phyloP scores from a whole-genome alignment of 1,284 basidiomycete species.

The Sanghuangporus weigelae region DNA sequence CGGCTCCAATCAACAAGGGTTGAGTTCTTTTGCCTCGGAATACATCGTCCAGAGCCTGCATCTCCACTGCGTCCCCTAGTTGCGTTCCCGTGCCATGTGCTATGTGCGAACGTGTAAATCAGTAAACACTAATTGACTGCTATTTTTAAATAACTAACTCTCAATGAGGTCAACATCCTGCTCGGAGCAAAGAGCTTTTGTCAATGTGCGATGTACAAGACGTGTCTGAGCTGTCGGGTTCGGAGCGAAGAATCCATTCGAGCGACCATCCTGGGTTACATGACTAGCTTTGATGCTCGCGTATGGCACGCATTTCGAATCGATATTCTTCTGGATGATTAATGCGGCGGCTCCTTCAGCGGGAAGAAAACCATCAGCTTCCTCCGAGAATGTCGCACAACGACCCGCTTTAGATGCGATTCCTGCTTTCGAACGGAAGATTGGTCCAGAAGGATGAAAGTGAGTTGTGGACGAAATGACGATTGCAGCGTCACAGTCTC shows the following conservation, averaged over 20 bases:
- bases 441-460: constrained; percentile 15
- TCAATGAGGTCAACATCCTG: constrained; percentile 12
- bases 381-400: constrained; percentile 19
- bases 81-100: constrained; percentile 18
- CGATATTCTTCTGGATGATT: constrained; percentile 16
- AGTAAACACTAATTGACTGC: not conserved
- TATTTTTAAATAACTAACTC: not conserved
- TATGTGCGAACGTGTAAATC: not conserved
- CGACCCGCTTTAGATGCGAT: constrained; percentile 18
- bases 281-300: constrained; percentile 13
- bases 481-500: constrained; percentile 21
- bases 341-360: constrained; percentile 20
- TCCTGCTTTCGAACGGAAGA: constrained; percentile 19
- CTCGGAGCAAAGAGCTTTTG: constrained; percentile 2
- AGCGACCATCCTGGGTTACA: constrained; percentile 19
- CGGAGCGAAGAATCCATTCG: constrained; percentile 20
- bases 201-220: constrained; percentile 12
- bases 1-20: constrained; percentile 16
- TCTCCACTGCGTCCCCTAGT: constrained; percentile 17
- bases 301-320: not conserved
- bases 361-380: constrained; percentile 21
- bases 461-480: constrained; percentile 20
- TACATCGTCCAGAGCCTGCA: constrained; percentile 10
- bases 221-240: constrained; percentile 19
- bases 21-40: constrained; percentile 7